Conservation (phyloP, 306 rosid genomes). For the Acacia crassicarpa region DNA sequence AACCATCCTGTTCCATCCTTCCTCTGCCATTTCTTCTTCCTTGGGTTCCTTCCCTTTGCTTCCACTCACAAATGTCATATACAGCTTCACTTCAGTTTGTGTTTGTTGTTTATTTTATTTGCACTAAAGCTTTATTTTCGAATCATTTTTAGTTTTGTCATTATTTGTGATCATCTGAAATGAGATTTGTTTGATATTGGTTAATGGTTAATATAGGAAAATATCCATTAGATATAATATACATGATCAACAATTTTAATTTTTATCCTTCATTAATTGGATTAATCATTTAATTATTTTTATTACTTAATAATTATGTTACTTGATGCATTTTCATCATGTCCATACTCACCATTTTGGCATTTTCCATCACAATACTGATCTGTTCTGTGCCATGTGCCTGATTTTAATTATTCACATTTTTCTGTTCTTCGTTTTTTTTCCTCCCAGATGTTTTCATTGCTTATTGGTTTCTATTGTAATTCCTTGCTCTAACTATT, state of each 20-base stretch:
- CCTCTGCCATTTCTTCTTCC: neutral
- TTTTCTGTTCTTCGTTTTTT: neutral
- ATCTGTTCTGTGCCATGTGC: neutral
- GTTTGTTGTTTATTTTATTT: too few relatives aligned
- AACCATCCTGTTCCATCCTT: neutral
- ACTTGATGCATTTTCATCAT: neutral
- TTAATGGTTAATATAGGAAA: neutral
- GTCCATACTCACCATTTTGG: neutral
- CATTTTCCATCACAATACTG: neutral
- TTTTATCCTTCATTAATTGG: neutral
- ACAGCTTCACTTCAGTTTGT: too few relatives aligned
- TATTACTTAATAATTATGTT: neutral
- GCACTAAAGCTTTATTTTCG: neutral
- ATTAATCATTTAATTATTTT: neutral
- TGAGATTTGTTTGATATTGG: neutral
- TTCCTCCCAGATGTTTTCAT: neutral
- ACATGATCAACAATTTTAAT: neutral
- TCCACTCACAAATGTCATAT: neutral
- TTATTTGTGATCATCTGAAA: neutral
- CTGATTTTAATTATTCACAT: neutral
- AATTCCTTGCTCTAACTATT: neutral
- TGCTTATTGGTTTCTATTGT: conserved; percentile 2
- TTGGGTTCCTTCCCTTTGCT: neutral
- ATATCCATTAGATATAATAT: neutral
- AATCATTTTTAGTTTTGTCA: neutral